These are phyloP conservation scores for Cyphellophora europaea DNA, from an alignment of 2,329 filamentous ascomycete species.

Conservation along the genomic window DNA sequence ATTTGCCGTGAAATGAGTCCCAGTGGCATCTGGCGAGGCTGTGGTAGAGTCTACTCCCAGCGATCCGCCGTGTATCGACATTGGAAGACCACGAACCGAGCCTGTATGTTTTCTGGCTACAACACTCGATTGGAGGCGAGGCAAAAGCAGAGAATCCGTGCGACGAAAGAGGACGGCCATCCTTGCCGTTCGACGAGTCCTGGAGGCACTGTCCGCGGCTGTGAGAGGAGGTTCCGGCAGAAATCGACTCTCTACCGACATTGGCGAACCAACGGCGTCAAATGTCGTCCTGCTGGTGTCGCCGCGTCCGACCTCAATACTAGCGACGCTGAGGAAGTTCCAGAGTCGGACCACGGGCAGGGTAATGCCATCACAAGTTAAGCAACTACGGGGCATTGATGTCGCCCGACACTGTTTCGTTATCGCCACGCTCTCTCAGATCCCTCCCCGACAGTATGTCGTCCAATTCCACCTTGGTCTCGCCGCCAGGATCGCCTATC, in stretches of 20 bases:
- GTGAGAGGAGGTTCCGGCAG: neutral
- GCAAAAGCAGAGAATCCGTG: no score
- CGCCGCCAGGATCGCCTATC: conserved; percentile 37
- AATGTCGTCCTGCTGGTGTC: no score
- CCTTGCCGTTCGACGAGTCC: neutral
- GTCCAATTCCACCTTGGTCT: conserved; percentile 34
- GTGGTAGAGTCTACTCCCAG: neutral
- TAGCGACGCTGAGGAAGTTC: no score
- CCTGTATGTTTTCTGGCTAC: neutral
- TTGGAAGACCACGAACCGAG: neutral
- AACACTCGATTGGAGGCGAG: no score
- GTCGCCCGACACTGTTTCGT: no score
- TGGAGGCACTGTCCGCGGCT: neutral
- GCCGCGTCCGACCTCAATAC: no score
- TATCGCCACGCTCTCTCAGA: no score
- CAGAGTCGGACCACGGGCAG: no score
- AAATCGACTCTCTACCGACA: neutral
- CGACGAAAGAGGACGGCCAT: neutral
- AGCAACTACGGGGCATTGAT: no score
- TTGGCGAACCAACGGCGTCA: neutral
- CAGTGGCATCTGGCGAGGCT: neutral
- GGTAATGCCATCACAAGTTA: no score
- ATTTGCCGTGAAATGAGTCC: neutral
- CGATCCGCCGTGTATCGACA: neutral
- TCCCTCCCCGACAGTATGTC: conserved; percentile 38